These are phyloP conservation scores for Citrus sp. DNA, from an alignment of 345 rosid species.

Conservation along the genomic window DNA sequence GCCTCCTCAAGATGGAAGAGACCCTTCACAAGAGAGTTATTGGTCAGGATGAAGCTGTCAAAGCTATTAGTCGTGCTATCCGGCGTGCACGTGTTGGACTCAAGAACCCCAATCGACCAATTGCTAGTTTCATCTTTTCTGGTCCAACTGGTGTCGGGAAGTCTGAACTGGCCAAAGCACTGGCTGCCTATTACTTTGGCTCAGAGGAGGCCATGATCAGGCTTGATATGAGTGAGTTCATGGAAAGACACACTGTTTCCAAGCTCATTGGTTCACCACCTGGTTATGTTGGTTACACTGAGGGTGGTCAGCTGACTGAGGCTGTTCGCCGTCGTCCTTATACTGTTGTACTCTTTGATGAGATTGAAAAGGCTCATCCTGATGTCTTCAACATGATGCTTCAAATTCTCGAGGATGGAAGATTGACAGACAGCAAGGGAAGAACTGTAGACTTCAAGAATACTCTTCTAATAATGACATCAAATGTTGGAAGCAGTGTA, in stretches of 20 bases:
- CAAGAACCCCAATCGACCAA: conserved; percentile 90
- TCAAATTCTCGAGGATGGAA: conserved; percentile 96
- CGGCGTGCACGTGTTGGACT: conserved; percentile 99
- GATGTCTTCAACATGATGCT: conserved; percentile 99
- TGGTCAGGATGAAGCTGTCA: conserved; percentile 98
- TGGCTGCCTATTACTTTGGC: conserved; percentile 94
- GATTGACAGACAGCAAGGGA: conserved; percentile 97
- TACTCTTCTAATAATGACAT: conserved; percentile 95
- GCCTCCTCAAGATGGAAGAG: conserved; percentile 93
- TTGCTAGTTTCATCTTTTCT: conserved; percentile 98
- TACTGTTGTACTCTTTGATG: conserved; percentile 89
- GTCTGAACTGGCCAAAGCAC: conserved; percentile 93
- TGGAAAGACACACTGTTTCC: conserved; percentile 96
- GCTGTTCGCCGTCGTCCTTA: conserved; percentile 96
- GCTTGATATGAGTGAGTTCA: conserved; percentile 99
- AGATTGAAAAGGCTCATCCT: conserved; percentile 97
- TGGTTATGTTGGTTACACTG: conserved; percentile 96
- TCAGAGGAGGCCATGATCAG: conserved; percentile 98
- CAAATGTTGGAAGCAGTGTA: conserved; percentile 94
- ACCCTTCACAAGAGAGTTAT: conserved; percentile 86
- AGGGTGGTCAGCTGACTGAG: conserved; percentile 96
- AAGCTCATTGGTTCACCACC: conserved; percentile 99
- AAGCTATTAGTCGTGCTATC: conserved; percentile 92
- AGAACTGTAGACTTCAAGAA: conserved; percentile 97
- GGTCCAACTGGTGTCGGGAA: conserved; percentile 99